Conservation (phyloP, 2,329 filamentous ascomycete genomes). For the Microdochium paspali region DNA sequence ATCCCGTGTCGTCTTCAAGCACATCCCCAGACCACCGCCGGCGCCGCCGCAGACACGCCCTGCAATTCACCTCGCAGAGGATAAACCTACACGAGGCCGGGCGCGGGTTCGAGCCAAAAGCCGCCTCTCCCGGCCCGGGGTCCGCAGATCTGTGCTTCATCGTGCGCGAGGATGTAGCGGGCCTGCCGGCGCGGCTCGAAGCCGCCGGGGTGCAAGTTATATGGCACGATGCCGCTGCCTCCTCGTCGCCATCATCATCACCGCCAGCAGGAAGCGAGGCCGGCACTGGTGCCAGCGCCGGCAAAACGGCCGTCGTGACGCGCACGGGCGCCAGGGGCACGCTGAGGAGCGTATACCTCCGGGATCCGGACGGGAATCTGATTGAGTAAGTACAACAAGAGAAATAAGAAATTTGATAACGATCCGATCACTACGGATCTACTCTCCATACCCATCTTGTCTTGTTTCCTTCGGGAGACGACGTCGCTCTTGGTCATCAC, state of each 20-base stretch:
- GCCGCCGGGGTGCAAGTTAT: slow-evolving; percentile 35
- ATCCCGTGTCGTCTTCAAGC: neutral
- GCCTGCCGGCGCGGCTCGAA: slow-evolving; percentile 30
- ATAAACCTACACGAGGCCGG: slow-evolving; percentile 52
- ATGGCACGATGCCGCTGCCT: neutral
- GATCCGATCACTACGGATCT: too few species aligned
- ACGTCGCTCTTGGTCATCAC: too few species aligned
- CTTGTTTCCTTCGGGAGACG: too few species aligned
- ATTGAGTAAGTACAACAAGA: slow-evolving; percentile 55
- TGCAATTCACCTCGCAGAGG: slow-evolving; percentile 49
- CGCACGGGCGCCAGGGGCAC: slow-evolving; percentile 46
- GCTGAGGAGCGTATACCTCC: slow-evolving; percentile 47
- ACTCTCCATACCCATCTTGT: neutral
- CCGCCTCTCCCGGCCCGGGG: slow-evolving; percentile 39
- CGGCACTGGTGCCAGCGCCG: slow-evolving; percentile 5
- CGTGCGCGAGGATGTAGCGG: slow-evolving; percentile 37
- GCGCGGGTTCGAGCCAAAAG: slow-evolving; percentile 52
- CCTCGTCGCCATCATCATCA: neutral
- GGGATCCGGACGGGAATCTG: slow-evolving; percentile 53
- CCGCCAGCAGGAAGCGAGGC: neutral
- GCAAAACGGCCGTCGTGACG: slow-evolving; percentile 29
- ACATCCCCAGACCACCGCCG: neutral
- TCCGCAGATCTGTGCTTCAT: slow-evolving; percentile 53
- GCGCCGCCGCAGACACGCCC: slow-evolving; percentile 30
- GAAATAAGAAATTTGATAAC: too few species aligned